phyloP scores from a whole-genome alignment of 805 yeast species.

The Saccharomyces jurei region DNA sequence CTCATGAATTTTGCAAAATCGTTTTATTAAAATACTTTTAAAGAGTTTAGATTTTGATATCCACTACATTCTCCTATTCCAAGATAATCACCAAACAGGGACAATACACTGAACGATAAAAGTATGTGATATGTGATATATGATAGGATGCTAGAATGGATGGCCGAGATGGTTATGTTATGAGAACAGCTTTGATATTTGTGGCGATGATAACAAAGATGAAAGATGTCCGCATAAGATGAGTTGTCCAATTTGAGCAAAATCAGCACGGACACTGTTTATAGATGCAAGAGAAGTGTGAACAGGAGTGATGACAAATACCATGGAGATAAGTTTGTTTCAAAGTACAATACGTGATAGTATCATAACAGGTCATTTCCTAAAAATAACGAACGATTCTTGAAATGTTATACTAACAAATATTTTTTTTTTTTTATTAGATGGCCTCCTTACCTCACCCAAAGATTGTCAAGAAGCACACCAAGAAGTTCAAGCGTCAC shows the following conservation, averaged over 20 bases:
- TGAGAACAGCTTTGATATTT: background rate
- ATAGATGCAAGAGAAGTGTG: background rate
- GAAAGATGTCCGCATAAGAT: background rate
- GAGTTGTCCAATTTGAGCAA: background rate
- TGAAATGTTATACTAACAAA: constrained; percentile 3
- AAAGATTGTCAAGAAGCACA: constrained; percentile 99
- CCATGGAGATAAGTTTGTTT: background rate
- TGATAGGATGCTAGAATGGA: background rate
- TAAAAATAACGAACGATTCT: background rate
- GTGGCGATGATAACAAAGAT: background rate
- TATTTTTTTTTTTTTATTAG: constrained; percentile 18
- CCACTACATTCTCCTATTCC: background rate
- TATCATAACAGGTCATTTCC: background rate
- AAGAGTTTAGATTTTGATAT: background rate
- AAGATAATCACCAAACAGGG: background rate
- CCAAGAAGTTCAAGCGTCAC: constrained; percentile 98
- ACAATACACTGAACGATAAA: background rate
- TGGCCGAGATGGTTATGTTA: background rate
- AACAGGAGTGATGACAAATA: background rate
- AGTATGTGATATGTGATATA: background rate
- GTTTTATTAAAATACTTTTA: background rate
- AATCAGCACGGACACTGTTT: background rate
- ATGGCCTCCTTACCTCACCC: constrained; percentile 99
- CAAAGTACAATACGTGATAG: background rate
- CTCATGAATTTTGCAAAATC: background rate